These are phyloP conservation scores for Solanum sparsipilum DNA, from an alignment of 257 asterid species.

Conservation along the genomic window DNA sequence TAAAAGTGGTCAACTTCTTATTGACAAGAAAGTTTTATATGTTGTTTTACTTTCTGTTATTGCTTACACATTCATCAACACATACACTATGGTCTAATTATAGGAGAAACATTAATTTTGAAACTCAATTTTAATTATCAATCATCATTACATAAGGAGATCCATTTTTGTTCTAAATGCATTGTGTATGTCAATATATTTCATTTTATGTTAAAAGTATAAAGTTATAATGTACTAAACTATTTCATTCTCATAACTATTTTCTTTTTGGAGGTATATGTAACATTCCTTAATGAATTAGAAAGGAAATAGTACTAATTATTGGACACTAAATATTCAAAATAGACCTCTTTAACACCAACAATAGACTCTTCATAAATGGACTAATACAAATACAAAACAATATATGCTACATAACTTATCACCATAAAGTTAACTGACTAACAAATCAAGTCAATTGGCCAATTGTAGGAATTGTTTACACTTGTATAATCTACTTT, in stretches of 20 bases:
- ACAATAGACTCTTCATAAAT: background rate
- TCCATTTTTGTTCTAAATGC: background rate
- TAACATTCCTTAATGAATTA: background rate
- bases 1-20: background rate
- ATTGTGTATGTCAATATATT: background rate
- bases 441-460: background rate
- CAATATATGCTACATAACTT: background rate
- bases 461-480: background rate
- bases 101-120: background rate
- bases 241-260: background rate
- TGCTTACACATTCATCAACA: background rate
- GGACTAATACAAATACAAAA: background rate
- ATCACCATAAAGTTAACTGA: background rate
- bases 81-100: background rate
- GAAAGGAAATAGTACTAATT: background rate
- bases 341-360: background rate
- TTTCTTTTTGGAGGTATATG: background rate
- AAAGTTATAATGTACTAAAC: background rate
- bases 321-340: background rate
- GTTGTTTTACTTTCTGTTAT: conserved; percentile 3
- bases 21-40: background rate
- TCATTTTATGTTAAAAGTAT: background rate
- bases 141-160: background rate
- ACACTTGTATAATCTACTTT: background rate
- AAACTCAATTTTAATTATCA: background rate